These are phyloP conservation scores for Phytophthora colocasiae DNA, from an alignment of 352 stramenopile species.

Conservation along the genomic window DNA sequence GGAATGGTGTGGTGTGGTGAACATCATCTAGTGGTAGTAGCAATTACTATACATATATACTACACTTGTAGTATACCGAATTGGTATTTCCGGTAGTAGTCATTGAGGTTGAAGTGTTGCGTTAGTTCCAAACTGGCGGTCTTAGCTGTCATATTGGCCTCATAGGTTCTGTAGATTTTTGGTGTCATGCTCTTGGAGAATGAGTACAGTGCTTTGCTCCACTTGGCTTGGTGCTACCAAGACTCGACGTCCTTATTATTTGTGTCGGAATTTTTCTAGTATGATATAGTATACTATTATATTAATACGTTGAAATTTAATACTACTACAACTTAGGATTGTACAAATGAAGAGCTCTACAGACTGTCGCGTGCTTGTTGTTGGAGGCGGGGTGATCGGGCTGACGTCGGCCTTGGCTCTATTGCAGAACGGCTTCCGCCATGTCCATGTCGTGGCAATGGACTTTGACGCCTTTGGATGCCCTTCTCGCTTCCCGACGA, in stretches of 20 bases:
- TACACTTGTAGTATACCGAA: no score
- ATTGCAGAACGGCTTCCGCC: slow-evolving; percentile 53
- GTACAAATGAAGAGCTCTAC: neutral
- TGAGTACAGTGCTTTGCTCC: neutral
- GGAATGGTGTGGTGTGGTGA: neutral
- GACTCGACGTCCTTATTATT: no score
- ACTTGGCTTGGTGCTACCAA: neutral
- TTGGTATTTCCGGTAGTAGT: no score
- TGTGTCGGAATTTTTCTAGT: no score
- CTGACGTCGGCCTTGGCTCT: slow-evolving; percentile 74
- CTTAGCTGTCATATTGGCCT: neutral
- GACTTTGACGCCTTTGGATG: slow-evolving; percentile 77
- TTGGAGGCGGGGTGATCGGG: slow-evolving; percentile 72
- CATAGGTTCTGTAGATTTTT: neutral
- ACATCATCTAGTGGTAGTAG: neutral
- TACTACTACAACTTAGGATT: no score
- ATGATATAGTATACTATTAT: no score
- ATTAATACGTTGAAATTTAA: no score
- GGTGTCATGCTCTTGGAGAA: neutral
- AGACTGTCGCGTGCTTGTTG: slow-evolving; percentile 52
- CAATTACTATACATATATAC: no score
- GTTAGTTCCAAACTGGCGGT: neutral
- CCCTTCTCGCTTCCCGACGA: slow-evolving; percentile 62
- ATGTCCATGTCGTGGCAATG: slow-evolving; percentile 58
- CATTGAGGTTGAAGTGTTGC: no score